Evolutionary conservation across 768 basidiomycete species (phyloP).

Genomic region (Tubosaeta sp.): DNA sequence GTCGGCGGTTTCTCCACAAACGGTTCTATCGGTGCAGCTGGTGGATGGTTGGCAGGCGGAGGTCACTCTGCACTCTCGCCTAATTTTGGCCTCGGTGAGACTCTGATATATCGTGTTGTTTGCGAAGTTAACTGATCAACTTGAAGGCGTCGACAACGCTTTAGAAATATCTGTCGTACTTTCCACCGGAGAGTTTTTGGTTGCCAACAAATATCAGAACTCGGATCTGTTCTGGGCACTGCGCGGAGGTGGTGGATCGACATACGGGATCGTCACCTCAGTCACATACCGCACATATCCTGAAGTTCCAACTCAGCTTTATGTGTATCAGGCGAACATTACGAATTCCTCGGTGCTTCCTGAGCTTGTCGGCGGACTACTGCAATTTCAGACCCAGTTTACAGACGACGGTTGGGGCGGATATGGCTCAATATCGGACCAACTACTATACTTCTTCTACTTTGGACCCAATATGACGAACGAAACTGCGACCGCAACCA

Average conservation of each 20-base stretch:
- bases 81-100: conserved; percentile 40
- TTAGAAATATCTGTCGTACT: conserved; percentile 44
- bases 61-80: conserved; percentile 44
- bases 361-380: conserved; percentile 32
- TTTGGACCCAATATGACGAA: conserved; percentile 35
- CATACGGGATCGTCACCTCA: conserved; percentile 45
- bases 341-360: conserved; percentile 27
- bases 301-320: conserved; percentile 32
- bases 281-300: conserved; percentile 48
- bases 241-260: conserved; percentile 49
- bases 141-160: conserved; percentile 45
- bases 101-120: neutral
- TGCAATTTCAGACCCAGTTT: conserved; percentile 33
- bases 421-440: conserved; percentile 18
- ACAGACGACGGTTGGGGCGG: conserved; percentile 45
- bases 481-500: conserved; percentile 33
- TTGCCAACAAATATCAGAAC: conserved; percentile 38
- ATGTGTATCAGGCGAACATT: conserved; percentile 29
- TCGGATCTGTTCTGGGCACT: conserved; percentile 54
- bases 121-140: neutral
- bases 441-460: conserved; percentile 14
- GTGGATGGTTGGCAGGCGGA: conserved; percentile 49
- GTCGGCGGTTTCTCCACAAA: conserved; percentile 41
- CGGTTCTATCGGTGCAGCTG: conserved; percentile 45
- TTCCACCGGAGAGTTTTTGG: conserved; percentile 38